Evolutionary conservation across 345 rosid genomes (phyloP), one percentile per base, ranked within the genome.

Genomic region (Leavenworthia alabamica): DNA sequence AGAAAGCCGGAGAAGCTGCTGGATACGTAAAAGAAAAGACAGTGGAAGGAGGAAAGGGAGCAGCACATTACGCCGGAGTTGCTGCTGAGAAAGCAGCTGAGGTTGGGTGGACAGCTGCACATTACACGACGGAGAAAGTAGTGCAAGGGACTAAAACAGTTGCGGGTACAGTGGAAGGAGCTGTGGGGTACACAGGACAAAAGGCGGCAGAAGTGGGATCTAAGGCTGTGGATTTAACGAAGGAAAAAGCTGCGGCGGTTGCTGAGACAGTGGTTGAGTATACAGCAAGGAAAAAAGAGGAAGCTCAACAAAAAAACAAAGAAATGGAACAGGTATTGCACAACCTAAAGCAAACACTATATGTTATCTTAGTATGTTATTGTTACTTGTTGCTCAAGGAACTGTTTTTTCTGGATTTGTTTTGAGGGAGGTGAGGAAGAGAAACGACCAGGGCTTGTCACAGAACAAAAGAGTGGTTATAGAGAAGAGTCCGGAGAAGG

Each of bases 51-150:
- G 79, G 83, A 8, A 83, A 81, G 60, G 83, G 29, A n/a, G 86
- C 83, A 0, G 86, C 76, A 0, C 77, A 70, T 19, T 69, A 77
- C 11, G 81, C 85, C 0, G 91, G 82, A 17, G 86, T 73, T 7
- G 77, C 73, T 0, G 82, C 82, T 60, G 91, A 92, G 19, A 80
- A 61, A 70, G 80, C 88, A 0, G 79, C 75, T 0, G 80, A 51
- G 4, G 82, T 67, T 2, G 96, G 96, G 2, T 89, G 96, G 96
- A 78, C 77, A 1, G 87, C 90, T 0, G 91, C 88, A 1, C 86
- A 92, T 63, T 80, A 67, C 60, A 82, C 80, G 0, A 70, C 83
- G 0, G 84, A 81, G 67, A 83, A 83, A 44, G 66, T 75, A 0
- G 82, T 79, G 67, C 85, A 85, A 44, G 95, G 84, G 28, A 87